Evolutionary conservation across 2,329 filamentous ascomycete genomes (phyloP).

Genomic region (Pestalotiopsis sp.): DNA sequence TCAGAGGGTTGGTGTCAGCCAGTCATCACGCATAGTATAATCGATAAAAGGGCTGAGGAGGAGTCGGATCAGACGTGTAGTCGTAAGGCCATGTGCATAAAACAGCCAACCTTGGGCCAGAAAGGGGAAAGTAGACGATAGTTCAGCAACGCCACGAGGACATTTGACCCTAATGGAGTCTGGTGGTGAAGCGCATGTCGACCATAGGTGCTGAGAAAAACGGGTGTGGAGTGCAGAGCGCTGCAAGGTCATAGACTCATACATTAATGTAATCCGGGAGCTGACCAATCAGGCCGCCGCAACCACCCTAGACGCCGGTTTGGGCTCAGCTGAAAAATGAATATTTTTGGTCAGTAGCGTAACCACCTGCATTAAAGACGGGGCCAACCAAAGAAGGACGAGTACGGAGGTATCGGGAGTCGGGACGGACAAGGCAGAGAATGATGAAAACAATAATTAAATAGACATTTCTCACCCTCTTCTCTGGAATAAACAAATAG

Average conservation of each 20-base stretch:
- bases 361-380: constrained; percentile 5
- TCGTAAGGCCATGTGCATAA: neutral
- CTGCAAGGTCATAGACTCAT: too few relatives aligned
- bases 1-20: neutral
- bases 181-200: constrained; percentile 24
- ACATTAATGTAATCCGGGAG: constrained; percentile 13
- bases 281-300: constrained; percentile 17
- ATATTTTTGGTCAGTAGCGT: constrained; percentile 16
- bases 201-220: constrained; percentile 10
- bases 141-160: constrained; percentile 31
- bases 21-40: neutral
- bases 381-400: neutral
- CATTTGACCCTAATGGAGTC: constrained; percentile 26
- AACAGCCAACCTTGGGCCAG: constrained; percentile 7
- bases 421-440: neutral
- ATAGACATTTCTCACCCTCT: too few relatives aligned
- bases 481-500: neutral
- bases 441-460: neutral
- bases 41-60: neutral
- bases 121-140: constrained; percentile 18
- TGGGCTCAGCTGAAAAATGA: constrained; percentile 23
- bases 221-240: constrained; percentile 10
- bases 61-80: neutral
- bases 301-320: constrained; percentile 9
- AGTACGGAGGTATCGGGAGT: neutral